Evolutionary conservation across 2,329 filamentous ascomycete species (phyloP).

Genomic region (Leptoxyphium fumago): DNA sequence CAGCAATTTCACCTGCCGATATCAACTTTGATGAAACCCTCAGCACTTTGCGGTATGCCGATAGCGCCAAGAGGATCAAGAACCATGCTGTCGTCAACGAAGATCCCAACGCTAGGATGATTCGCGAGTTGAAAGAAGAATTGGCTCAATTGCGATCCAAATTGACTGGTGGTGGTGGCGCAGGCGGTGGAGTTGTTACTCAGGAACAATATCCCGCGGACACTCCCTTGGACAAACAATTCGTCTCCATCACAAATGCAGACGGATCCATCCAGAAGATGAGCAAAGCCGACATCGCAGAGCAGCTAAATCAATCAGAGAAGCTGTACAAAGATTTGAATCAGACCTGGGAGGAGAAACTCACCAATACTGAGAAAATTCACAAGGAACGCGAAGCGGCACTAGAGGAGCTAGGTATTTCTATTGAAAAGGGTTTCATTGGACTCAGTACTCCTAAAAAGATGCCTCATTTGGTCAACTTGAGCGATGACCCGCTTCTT

Average conservation of each 20-base stretch:
- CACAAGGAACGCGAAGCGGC: conserved; percentile 94
- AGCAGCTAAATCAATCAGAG: conserved; percentile 90
- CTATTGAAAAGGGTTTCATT: conserved; percentile 96
- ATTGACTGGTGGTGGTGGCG: conserved; percentile 38
- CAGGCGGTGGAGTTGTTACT: conserved; percentile 32
- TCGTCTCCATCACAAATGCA: conserved; percentile 78
- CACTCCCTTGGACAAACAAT: conserved; percentile 86
- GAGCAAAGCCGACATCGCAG: conserved; percentile 93
- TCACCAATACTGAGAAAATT: conserved; percentile 88
- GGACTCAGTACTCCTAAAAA: conserved; percentile 94
- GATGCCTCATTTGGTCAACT: conserved; percentile 96
- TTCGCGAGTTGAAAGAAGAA: conserved; percentile 92
- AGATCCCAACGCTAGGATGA: conserved; percentile 97
- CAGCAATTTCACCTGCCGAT: conserved; percentile 91
- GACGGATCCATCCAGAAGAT: conserved; percentile 88
- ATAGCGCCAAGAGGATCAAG: conserved; percentile 98
- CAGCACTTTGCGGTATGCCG: conserved; percentile 87
- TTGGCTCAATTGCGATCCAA: conserved; percentile 74
- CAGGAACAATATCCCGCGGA: conserved; percentile 78
- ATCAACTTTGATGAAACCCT: conserved; percentile 99
- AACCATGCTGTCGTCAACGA: conserved; percentile 99
- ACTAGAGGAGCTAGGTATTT: conserved; percentile 91
- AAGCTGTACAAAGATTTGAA: conserved; percentile 93
- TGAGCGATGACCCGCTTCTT: conserved; percentile 67
- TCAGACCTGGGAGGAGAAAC: conserved; percentile 96